Evolutionary conservation across 345 rosid species (phyloP).

Genomic region (Citropsis articulata): DNA sequence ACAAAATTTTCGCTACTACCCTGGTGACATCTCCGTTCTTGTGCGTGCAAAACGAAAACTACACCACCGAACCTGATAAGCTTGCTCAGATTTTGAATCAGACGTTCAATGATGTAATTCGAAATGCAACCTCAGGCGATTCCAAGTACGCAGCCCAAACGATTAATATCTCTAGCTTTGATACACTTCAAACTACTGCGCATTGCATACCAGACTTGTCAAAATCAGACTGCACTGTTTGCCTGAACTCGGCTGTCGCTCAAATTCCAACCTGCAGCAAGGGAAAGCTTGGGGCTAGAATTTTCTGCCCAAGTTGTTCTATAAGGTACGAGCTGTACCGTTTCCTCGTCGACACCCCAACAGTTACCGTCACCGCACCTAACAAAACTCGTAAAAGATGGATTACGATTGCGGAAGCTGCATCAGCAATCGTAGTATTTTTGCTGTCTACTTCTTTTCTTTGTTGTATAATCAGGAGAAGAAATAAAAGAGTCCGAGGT

Average conservation of each 20-base stretch:
- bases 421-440: neutral
- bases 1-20: constrained; percentile 11
- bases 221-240: neutral
- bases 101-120: neutral
- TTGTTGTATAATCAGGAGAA: neutral
- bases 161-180: neutral
- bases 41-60: neutral
- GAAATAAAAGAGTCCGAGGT: neutral
- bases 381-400: neutral
- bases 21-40: neutral
- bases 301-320: constrained; percentile 16
- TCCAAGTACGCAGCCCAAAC: neutral
- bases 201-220: constrained; percentile 23
- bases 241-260: neutral
- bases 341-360: neutral
- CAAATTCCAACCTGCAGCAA: neutral
- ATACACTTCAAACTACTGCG: neutral
- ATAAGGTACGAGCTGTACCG: constrained; percentile 14
- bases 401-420: constrained; percentile 9
- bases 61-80: neutral
- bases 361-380: neutral
- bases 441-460: neutral
- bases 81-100: neutral
- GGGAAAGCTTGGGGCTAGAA: neutral
- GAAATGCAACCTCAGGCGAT: neutral